Base-by-base conservation (phyloP, 2,329 filamentous ascomycete genomes). In the Neofusicoccum sp. region DNA sequence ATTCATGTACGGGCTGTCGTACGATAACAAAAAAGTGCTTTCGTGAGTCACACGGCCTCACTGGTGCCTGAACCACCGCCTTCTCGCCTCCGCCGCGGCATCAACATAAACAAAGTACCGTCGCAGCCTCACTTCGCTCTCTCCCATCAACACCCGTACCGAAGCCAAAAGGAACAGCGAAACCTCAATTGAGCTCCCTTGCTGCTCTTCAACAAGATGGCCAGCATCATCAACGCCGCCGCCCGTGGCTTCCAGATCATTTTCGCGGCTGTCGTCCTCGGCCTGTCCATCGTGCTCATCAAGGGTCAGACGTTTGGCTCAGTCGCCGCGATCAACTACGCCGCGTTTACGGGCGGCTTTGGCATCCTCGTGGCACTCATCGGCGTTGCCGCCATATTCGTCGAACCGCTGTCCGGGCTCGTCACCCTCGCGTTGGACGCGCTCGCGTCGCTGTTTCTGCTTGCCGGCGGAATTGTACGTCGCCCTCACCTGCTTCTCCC, bases 381-480 rank as follows among this genome's bases (percentile, higher is more conserved):
- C n/a, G 71, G 71, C 6, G 16, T 69, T 36, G 68, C 65, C 5
- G 62, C 69, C 11, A 54, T 67, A 29, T 69, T 65, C 49, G n/a
- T 71, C 34, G 61, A 67, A 4, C 43, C 64, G 6, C 60, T 71
- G 1, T 47, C 64, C 12, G 65, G 45, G 11, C 33, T 70, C 22
- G 62, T 71, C 63, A 66, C 67, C 56, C 60, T 64, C 3, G 66
- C 44, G 6, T 44, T 68, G 31, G 71, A 73, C 56, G 69, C 39
- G 1, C 49, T 71, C 7, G 63, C 69, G 5, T 60, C 66, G 9
- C 39, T 72, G 5, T 64, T 71, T 37, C 56, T 69, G 5, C 58
- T 71, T 31, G 69, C 68, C 22, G 70, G 66, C 6, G 71, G 68
- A 37, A 68, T 73, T 14, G 71, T 71, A 66, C 67, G 68, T 68